Evolutionary conservation across 768 basidiomycete genomes (phyloP), one percentile per base, ranked within the genome.

Genomic region (Piloderma croceum): DNA sequence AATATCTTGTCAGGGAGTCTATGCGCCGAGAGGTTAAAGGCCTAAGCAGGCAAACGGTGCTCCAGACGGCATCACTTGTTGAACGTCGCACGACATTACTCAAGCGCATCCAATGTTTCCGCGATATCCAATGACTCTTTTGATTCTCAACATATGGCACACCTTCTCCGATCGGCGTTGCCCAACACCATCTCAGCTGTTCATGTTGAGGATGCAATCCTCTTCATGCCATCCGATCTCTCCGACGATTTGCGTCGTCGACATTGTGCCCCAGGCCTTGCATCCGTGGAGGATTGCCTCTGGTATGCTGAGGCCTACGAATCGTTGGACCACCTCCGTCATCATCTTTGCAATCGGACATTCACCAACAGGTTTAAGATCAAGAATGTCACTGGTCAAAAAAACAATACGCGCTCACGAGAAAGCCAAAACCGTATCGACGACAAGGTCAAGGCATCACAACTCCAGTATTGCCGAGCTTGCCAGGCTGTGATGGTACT

Each of bases 301-400:
- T 44, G 47, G 1, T 11, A 49, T 22, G 53, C 38, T 1, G 51
- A 55, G 21, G 41, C 43, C 6, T 29, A 32, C n/a, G 53, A 51
- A 17, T 35, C 49, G 10, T 41, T 57, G 2, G 24, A 54, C 19
- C 44, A 53, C 9, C 36, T 57, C 9, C 43, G 53, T 4, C 12
- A 24, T 6, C 25, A 23, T 12, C 24, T 47, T 11, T 27, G 38
- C 2, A 25, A 31, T 10, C 46, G 36, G 17, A 38, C 43, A 6
- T 24, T 31, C 1, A 31, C 21, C 12, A 31, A 37, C 12, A 11
- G 15, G 12, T 47, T 44, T 31, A 6, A 34, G 5, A 39, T 36
- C 22, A 17, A 29, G 25, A 35, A 47, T 18, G 32, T 27, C 2
- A 23, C 29, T 0, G 38, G 36, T n/a, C 31, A 36, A 7, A 34